Percentiles rank a stretch among this genome's conserved stretches.
These are phyloP conservation scores for Luffa aegyptiaca DNA, from an alignment of 306 rosid species.

Conservation along the genomic window DNA sequence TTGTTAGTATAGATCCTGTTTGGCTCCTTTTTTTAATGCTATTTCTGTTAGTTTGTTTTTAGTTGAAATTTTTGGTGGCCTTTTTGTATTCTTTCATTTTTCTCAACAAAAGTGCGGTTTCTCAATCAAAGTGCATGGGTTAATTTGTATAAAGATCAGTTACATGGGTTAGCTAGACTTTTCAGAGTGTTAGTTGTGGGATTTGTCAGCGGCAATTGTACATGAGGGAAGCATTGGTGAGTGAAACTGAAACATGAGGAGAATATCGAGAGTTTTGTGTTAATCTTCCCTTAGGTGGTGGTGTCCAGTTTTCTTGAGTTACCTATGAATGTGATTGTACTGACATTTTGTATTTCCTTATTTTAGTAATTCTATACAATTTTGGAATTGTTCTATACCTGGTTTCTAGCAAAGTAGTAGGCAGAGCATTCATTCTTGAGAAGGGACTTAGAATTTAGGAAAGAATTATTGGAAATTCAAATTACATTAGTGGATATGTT, in stretches of 20 bases:
- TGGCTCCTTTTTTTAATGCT: too few species aligned
- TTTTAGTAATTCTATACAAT: background rate
- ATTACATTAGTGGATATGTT: background rate
- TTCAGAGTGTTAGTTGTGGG: background rate
- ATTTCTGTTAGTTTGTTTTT: too few species aligned
- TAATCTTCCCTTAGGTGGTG: background rate
- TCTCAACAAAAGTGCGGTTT: too few species aligned
- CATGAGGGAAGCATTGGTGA: background rate
- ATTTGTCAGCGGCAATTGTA: background rate
- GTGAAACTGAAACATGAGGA: background rate
- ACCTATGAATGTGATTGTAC: background rate
- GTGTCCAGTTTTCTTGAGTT: slow-evolving; percentile 2
- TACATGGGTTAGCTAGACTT: background rate
- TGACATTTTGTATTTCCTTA: background rate
- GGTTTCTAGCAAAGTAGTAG: background rate
- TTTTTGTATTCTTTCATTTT: too few species aligned
- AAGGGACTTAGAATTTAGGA: background rate
- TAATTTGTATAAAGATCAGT: background rate
- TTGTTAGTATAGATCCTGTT: too few species aligned
- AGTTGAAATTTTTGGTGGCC: too few species aligned
- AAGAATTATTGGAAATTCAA: background rate
- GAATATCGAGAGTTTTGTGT: background rate
- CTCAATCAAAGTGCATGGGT: background rate
- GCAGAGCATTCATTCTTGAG: background rate
- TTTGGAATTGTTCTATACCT: background rate